Evolutionary conservation across 2,329 filamentous ascomycete species (phyloP).

Genomic region (Cercospora janseana): DNA sequence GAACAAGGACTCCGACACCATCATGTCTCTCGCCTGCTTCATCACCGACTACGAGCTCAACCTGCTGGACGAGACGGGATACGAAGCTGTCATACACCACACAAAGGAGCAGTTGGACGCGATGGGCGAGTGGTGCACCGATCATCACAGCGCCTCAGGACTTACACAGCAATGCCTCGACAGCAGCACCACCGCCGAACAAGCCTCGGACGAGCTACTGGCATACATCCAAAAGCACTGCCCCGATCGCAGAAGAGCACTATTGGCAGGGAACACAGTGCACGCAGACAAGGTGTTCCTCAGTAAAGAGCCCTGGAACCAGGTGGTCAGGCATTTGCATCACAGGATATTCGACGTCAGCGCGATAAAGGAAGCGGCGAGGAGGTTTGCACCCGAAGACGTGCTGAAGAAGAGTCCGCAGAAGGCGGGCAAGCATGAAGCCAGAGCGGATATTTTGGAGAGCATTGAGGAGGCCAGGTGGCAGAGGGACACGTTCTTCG

Average conservation of each 20-base stretch:
- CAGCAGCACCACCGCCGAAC: slow-evolving; percentile 68
- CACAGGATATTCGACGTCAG: slow-evolving; percentile 93
- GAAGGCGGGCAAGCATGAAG: slow-evolving; percentile 78
- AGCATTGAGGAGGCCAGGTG: slow-evolving; percentile 89
- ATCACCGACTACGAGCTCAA: slow-evolving; percentile 79
- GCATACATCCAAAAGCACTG: slow-evolving; percentile 73
- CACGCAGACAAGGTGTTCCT: slow-evolving; percentile 87
- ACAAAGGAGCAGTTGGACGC: slow-evolving; percentile 64
- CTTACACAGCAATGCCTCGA: slow-evolving; percentile 72
- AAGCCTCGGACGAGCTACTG: slow-evolving; percentile 71
- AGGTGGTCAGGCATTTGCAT: slow-evolving; percentile 73
- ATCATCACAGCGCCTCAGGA: slow-evolving; percentile 76
- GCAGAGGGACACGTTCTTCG: slow-evolving; percentile 71
- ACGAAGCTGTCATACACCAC: slow-evolving; percentile 76
- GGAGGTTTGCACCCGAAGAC: slow-evolving; percentile 70
- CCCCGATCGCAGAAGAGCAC: slow-evolving; percentile 62
- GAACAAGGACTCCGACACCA: slow-evolving; percentile 44
- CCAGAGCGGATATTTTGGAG: slow-evolving; percentile 85
- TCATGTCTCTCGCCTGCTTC: slow-evolving; percentile 28
- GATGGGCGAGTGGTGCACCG: slow-evolving; percentile 89
- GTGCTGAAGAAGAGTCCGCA: slow-evolving; percentile 61
- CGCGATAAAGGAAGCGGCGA: slow-evolving; percentile 83
- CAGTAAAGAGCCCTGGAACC: slow-evolving; percentile 67
- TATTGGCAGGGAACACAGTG: slow-evolving; percentile 90
- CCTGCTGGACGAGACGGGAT: slow-evolving; percentile 72